Evolutionary conservation across 2,329 filamentous ascomycete genomes (phyloP).

Genomic region (Fusarium nelsonii): DNA sequence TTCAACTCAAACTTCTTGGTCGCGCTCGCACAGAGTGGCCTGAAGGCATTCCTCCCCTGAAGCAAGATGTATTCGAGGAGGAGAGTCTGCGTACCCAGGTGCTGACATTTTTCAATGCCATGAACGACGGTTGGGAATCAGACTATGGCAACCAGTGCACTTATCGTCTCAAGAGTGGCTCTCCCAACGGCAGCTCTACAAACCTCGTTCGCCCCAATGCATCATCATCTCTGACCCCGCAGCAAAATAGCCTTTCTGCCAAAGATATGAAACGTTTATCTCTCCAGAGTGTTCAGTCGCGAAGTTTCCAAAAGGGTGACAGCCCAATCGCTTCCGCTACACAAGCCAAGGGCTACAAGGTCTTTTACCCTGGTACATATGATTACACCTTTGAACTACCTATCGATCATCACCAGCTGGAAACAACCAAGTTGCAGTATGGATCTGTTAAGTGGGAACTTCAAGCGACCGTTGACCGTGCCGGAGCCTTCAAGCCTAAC

Average conservation of each 20-base stretch:
- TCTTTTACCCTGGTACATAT: slow-evolving; percentile 80
- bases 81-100: slow-evolving; percentile 89
- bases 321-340: slow-evolving; percentile 70
- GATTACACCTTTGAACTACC: slow-evolving; percentile 85
- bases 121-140: slow-evolving; percentile 70
- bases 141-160: slow-evolving; percentile 74
- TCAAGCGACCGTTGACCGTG: slow-evolving; percentile 85
- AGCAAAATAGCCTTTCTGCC: slow-evolving; percentile 51
- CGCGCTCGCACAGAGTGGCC: slow-evolving; percentile 94
- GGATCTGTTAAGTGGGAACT: slow-evolving; percentile 90
- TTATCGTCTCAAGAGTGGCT: slow-evolving; percentile 60
- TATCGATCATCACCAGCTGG: slow-evolving; percentile 87
- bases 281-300: slow-evolving; percentile 81
- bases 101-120: slow-evolving; percentile 91
- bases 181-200: slow-evolving; percentile 53
- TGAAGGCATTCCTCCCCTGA: slow-evolving; percentile 90
- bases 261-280: slow-evolving; percentile 77
- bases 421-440: slow-evolving; percentile 88
- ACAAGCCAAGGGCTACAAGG: slow-evolving; percentile 80
- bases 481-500: slow-evolving; percentile 91
- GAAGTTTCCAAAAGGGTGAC: slow-evolving; percentile 87
- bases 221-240: slow-evolving; percentile 40
- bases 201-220: slow-evolving; percentile 47
- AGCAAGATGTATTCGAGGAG: slow-evolving; percentile 85
- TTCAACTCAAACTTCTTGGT: slow-evolving; percentile 88